phyloP scores from a whole-genome alignment of 2,329 filamentous ascomycete species.

The Ophiocordyceps camponoti-leonardi region DNA sequence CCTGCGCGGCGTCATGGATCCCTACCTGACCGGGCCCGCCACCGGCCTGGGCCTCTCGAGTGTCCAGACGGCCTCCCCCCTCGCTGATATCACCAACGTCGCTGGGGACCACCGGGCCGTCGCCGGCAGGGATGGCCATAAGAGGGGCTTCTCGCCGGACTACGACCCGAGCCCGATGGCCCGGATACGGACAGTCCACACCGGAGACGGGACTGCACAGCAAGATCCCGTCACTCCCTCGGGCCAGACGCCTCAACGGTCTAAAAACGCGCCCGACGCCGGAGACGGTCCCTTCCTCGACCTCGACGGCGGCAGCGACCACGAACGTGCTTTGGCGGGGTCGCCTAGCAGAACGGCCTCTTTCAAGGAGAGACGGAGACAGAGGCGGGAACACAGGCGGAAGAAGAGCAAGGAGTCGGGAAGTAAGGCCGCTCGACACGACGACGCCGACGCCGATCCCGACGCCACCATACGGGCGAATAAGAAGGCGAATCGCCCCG shows the following conservation, averaged over 20 bases:
- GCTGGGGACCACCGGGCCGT: conserved; percentile 2
- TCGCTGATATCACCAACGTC: conserved; percentile 10
- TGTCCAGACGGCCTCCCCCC: conserved; percentile 3
- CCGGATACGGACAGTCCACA: conserved; percentile 48
- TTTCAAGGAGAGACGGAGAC: conserved; percentile 1
- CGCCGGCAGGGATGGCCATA: conserved; percentile 16
- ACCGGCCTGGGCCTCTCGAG: conserved; percentile 14
- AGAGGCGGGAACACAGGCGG: neutral
- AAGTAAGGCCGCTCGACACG: neutral
- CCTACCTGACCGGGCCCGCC: conserved; percentile 38
- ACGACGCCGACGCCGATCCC: conserved; percentile 4
- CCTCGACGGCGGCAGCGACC: conserved; percentile 29
- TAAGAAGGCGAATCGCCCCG: conserved; percentile 20
- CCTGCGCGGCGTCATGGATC: conserved; percentile 72
- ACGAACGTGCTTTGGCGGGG: conserved; percentile 16
- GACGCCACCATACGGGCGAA: conserved; percentile 12
- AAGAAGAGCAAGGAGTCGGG: conserved; percentile 3
- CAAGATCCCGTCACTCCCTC: conserved; percentile 1
- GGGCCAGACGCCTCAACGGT: conserved; percentile 20
- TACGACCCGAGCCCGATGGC: conserved; percentile 58
- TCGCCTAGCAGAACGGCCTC: conserved; percentile 1
- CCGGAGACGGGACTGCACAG: conserved; percentile 10
- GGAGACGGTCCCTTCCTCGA: conserved; percentile 32
- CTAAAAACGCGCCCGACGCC: conserved; percentile 11
- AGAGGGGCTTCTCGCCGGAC: conserved; percentile 54